These are phyloP conservation scores for Pyracantha coccinea DNA, from an alignment of 331 rosid genomes.

Conservation along the genomic window DNA sequence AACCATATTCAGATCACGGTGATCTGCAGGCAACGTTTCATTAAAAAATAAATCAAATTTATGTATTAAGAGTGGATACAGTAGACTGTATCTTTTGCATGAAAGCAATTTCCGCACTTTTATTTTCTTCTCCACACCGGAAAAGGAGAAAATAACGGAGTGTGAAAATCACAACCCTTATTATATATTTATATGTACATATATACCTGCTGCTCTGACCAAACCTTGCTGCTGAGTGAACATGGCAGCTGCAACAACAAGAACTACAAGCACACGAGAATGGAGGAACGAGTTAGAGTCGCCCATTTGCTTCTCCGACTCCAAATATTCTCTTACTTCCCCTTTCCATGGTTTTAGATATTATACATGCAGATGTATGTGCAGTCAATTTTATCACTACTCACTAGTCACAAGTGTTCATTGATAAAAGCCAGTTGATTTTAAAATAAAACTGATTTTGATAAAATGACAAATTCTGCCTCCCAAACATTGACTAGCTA, in stretches of 20 bases:
- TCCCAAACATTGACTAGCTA: neutral
- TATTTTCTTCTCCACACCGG: no score
- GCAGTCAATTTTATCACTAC: neutral
- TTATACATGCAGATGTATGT: neutral
- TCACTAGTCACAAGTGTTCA: neutral
- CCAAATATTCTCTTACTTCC: neutral
- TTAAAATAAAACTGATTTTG: neutral
- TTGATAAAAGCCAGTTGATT: neutral
- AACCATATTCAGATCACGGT: neutral
- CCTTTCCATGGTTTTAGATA: neutral
- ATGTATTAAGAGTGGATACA: no score
- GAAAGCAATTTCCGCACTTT: no score
- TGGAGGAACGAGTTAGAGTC: neutral
- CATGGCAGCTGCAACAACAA: neutral
- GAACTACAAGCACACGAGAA: neutral
- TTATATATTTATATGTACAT: no score
- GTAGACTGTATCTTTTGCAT: no score
- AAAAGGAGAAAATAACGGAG: no score
- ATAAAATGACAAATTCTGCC: neutral
- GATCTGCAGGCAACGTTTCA: neutral
- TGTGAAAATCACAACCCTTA: no score
- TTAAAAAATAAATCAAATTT: no score
- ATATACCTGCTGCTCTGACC: neutral
- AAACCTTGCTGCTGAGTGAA: neutral
- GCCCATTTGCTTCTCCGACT: neutral